Evolutionary conservation across 305 asterid genomes (phyloP).

Genomic region (Fraxinus platypoda): DNA sequence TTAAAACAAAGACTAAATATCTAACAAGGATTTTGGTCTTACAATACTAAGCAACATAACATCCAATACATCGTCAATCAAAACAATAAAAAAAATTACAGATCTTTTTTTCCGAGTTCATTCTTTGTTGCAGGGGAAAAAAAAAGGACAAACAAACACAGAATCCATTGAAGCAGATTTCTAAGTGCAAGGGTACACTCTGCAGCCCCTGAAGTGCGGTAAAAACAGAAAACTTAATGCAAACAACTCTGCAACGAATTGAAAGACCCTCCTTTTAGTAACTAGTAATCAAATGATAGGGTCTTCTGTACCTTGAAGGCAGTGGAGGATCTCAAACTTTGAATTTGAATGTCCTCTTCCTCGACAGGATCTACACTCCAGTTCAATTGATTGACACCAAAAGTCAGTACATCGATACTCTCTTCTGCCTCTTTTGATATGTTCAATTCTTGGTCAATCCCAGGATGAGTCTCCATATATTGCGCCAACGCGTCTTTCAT

Average conservation of each 20-base stretch:
- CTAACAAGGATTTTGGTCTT: not conserved
- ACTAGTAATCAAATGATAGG: conserved; percentile 21
- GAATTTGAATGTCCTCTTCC: conserved; percentile 15
- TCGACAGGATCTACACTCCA: not conserved
- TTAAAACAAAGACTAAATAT: not conserved
- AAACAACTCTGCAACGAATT: not conserved
- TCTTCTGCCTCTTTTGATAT: not conserved
- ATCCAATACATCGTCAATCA: not conserved
- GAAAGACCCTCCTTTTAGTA: not conserved
- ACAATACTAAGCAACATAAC: not conserved
- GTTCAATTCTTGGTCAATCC: not conserved
- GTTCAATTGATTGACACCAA: not conserved
- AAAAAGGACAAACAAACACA: too few relatives aligned
- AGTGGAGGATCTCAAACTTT: not conserved
- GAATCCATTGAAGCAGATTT: too few relatives aligned
- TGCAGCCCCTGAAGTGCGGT: too few relatives aligned
- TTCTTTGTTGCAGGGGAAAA: too few relatives aligned
- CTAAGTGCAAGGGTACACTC: too few relatives aligned
- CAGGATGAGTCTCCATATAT: not conserved
- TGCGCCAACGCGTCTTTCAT: not conserved
- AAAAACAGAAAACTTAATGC: too few relatives aligned
- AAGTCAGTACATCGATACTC: not conserved
- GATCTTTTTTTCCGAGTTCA: too few relatives aligned
- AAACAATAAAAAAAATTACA: not conserved
- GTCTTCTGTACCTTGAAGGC: conserved; percentile 19